Base-by-base conservation (phyloP, 345 rosid species). In the Limnanthes douglasii region DNA sequence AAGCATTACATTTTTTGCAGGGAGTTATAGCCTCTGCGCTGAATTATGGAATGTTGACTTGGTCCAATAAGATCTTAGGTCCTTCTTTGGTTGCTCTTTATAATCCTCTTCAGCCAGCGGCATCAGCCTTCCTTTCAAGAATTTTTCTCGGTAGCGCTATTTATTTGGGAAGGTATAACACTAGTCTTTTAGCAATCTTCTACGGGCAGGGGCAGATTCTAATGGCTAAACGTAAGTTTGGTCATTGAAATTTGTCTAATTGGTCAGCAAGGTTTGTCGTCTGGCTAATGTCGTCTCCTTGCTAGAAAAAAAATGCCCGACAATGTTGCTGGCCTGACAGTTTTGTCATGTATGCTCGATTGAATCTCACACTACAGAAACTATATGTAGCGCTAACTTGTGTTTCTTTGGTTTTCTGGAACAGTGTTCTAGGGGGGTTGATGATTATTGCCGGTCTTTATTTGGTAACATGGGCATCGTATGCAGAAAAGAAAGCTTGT, bases 41-140 rank as follows among this genome's bases (percentile, higher is more conserved):
- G 26, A 84, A 77, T 62, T 90, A 70, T 61, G 95, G 88, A 46
- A 64, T 90, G n/a, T 36, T 90, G 39, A 84, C 98, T 11, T 90
- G 98, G 98, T 90, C 81, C 39, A 90, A 90, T 62, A 90, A 90
- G 70, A 80, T 80, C 38, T 48, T 90, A 54, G 98, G 95, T 24
- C 98, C 98, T 34, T 62, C 98, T 37, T 60, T 90, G 69, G 98
- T 90, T 46, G 82, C 98, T 46, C 86, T 90, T 14, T 90, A 90
- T 72, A 66, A 70, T 52, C 98, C 98, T 38, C 95, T 90, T 45
- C 98, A 90, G 58, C 95, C 95, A 3, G 92, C 82, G 11, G 75
- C 90, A 12, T 84, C 98, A 32, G 72, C 95, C 37, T 60, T 80
- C 30, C 65, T 90, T 11, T 84, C 98, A 18, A 77, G 71, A 60